Evolutionary conservation across 345 rosid species (phyloP).

Genomic region (Erysimum cheiranthoides): DNA sequence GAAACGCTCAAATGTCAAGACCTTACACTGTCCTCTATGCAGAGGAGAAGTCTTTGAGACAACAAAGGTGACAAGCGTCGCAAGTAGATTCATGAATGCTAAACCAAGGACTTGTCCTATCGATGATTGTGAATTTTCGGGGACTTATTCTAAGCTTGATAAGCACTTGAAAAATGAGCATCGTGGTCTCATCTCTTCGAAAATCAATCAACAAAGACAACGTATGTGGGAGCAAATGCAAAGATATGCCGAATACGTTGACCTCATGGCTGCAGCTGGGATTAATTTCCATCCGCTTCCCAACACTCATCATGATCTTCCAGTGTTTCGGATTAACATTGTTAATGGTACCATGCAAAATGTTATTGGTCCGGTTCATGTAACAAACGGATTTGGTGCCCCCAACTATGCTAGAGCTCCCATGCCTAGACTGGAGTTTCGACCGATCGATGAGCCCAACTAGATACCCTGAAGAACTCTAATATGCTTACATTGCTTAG

Average conservation of each 20-base stretch:
- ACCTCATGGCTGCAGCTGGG: constrained; percentile 37
- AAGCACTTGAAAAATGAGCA: constrained; percentile 71
- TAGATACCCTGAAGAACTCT: background rate
- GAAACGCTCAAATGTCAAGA: constrained; percentile 35
- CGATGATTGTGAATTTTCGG: constrained; percentile 69
- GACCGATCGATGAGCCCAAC: background rate
- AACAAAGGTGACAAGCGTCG: constrained; percentile 67
- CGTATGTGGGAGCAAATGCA: constrained; percentile 56
- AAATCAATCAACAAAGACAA: constrained; percentile 61
- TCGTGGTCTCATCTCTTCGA: constrained; percentile 63
- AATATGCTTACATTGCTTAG: too few species aligned
- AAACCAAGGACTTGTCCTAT: constrained; percentile 74
- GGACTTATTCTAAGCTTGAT: constrained; percentile 73
- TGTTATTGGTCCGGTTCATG: background rate
- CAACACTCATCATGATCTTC: background rate
- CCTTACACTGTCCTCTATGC: constrained; percentile 79
- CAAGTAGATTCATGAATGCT: constrained; percentile 64
- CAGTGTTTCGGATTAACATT: background rate
- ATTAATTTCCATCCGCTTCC: background rate
- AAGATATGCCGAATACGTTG: constrained; percentile 39
- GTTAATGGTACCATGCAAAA: background rate
- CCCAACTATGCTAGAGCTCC: too few species aligned
- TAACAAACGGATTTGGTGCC: background rate
- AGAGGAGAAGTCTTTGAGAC: constrained; percentile 83
- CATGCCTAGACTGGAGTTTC: too few species aligned